These are phyloP conservation scores for Penicillium oxalicum DNA, from an alignment of 2,329 filamentous ascomycete species.

Conservation along the genomic window DNA sequence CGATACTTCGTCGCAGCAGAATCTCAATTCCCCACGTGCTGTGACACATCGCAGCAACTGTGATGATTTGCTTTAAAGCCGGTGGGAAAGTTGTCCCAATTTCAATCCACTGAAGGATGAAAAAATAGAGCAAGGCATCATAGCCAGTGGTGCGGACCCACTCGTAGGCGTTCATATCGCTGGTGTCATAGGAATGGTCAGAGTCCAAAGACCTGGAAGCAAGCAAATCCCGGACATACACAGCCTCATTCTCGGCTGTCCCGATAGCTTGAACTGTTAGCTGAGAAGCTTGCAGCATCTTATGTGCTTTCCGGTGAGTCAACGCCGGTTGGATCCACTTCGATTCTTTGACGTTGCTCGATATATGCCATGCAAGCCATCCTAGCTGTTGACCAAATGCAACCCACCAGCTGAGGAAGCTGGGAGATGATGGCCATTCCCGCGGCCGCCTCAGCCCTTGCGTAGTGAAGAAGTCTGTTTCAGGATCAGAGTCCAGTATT, in stretches of 20 bases:
- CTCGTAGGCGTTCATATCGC: slow-evolving; percentile 4
- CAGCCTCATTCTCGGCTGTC: too few species aligned
- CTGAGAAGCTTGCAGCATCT: too few species aligned
- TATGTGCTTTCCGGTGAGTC: too few species aligned
- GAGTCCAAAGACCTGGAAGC: too few species aligned
- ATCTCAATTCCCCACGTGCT: slow-evolving; percentile 11
- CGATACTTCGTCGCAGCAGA: slow-evolving; percentile 10
- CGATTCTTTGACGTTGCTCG: slow-evolving; percentile 1
- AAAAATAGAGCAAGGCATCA: slow-evolving; percentile 15
- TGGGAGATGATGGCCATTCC: slow-evolving; percentile 7
- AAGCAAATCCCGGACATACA: too few species aligned
- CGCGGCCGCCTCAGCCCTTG: neutral
- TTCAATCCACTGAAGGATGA: slow-evolving; percentile 14
- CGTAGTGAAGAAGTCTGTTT: slow-evolving; percentile 6
- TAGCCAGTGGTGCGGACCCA: slow-evolving; percentile 12
- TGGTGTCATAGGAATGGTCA: neutral
- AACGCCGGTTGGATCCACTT: too few species aligned
- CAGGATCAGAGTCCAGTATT: slow-evolving; percentile 11
- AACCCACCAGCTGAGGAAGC: slow-evolving; percentile 12
- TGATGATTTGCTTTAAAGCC: slow-evolving; percentile 7
- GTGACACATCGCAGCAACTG: slow-evolving; percentile 9
- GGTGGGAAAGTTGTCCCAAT: slow-evolving; percentile 3
- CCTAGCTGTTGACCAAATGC: slow-evolving; percentile 19
- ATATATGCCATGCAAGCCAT: slow-evolving; percentile 22
- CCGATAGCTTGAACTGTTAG: too few species aligned